Percentiles rank a stretch among this genome's conserved stretches.
Evolutionary conservation across 2,329 filamentous ascomycete species (phyloP).

Genomic region (Myriosclerotinia duriaeana): DNA sequence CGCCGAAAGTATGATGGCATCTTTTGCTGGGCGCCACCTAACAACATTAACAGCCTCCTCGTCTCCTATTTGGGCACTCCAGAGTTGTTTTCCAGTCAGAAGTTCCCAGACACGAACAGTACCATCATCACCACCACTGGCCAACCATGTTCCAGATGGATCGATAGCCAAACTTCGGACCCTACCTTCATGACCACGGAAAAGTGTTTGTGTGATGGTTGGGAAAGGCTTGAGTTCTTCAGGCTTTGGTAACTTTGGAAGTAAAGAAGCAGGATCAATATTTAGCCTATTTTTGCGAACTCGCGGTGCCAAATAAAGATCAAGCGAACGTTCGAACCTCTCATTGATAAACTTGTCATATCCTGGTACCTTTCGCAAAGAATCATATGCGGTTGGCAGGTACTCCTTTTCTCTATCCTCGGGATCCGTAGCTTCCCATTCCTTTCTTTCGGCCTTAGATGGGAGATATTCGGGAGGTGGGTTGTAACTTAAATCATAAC

Average conservation of each 20-base stretch:
- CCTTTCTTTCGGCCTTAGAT: conserved; percentile 75
- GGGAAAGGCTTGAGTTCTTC: conserved; percentile 95
- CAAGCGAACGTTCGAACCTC: conserved; percentile 90
- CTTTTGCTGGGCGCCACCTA: conserved; percentile 82
- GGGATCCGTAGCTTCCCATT: conserved; percentile 82
- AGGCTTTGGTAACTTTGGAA: conserved; percentile 89
- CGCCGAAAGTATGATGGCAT: conserved; percentile 77
- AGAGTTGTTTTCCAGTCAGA: conserved; percentile 80
- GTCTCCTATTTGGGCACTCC: conserved; percentile 75
- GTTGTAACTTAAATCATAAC: conserved; percentile 95
- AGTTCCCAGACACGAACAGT: conserved; percentile 90
- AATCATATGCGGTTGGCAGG: conserved; percentile 76
- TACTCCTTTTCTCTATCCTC: conserved; percentile 92
- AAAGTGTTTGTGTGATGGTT: conserved; percentile 82
- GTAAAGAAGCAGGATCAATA: conserved; percentile 88
- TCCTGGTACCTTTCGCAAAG: conserved; percentile 86
- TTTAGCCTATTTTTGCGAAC: conserved; percentile 92
- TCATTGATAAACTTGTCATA: conserved; percentile 92
- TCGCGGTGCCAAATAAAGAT: conserved; percentile 90
- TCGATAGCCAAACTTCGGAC: conserved; percentile 84
- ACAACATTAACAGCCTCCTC: conserved; percentile 82
- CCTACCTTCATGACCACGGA: conserved; percentile 82
- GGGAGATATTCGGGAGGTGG: conserved; percentile 93
- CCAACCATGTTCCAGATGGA: conserved; percentile 80
- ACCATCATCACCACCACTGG: conserved; percentile 92